phyloP scores from a whole-genome alignment of 768 basidiomycete species.

The Boletus rufocinnamomeus region DNA sequence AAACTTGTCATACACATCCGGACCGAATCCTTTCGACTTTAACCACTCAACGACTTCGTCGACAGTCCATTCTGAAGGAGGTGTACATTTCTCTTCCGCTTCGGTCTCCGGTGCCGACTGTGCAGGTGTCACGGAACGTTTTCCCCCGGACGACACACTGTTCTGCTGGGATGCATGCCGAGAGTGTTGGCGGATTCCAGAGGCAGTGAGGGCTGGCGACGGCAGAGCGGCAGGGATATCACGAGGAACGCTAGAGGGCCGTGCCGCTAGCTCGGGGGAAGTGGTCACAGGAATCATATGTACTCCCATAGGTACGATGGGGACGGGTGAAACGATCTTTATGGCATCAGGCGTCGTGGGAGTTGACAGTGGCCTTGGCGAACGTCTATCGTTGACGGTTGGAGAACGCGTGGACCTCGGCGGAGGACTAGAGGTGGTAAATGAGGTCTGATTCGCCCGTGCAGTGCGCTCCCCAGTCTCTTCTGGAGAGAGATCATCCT shows the following conservation, averaged over 20 bases:
- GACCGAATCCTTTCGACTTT: conserved; percentile 79
- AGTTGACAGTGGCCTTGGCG: conserved; percentile 24
- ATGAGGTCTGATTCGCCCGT: conserved; percentile 15
- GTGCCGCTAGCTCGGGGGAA: conserved; percentile 22
- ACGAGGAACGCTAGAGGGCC: conserved; percentile 22
- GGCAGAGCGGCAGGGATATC: conserved; percentile 34
- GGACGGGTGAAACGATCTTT: conserved; percentile 24
- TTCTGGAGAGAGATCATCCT: conserved; percentile 18
- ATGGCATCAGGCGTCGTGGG: conserved; percentile 30
- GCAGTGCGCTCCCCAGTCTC: conserved; percentile 14
- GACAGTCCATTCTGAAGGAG: conserved; percentile 78
- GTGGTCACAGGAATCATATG: conserved; percentile 22
- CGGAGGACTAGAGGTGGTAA: conserved; percentile 18
- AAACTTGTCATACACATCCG: conserved; percentile 82
- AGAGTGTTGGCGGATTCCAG: conserved; percentile 23
- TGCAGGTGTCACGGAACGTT: conserved; percentile 25
- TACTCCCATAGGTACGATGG: conserved; percentile 21
- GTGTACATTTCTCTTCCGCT: conserved; percentile 34
- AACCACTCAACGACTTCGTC: conserved; percentile 92
- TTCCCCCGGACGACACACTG: conserved; percentile 36
- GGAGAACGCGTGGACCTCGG: conserved; percentile 24
- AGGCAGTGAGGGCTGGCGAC: conserved; percentile 30
- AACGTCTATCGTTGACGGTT: conserved; percentile 13
- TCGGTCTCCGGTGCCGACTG: conserved; percentile 22
- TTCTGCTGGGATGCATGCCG: conserved; percentile 44